Evolutionary conservation across 1,139 yeast genomes (phyloP).

Genomic region (Arxiozyma slooffiae): DNA sequence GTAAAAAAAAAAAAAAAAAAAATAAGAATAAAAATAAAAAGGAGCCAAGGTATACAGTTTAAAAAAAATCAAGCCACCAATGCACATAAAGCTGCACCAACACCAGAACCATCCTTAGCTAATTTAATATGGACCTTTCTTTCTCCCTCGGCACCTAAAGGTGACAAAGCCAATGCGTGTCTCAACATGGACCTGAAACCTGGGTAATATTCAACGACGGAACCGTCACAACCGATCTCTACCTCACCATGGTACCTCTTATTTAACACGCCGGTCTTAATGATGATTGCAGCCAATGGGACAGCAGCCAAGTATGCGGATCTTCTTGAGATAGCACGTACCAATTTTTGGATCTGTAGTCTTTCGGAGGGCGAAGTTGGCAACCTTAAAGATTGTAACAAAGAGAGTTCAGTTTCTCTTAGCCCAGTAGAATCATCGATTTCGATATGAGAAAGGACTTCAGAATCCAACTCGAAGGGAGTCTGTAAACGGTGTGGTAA

Average conservation of each 20-base stretch:
- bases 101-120: conserved; percentile 93
- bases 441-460: conserved; percentile 72
- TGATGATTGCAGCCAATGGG: conserved; percentile 71
- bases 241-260: conserved; percentile 54
- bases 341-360: conserved; percentile 55
- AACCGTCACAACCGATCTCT: conserved; percentile 92
- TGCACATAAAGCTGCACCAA: conserved; percentile 94
- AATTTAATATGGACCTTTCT: conserved; percentile 65
- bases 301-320: conserved; percentile 82
- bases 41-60: not conserved
- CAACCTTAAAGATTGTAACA: conserved; percentile 54
- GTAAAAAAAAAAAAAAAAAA: not conserved
- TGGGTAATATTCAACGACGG: conserved; percentile 88
- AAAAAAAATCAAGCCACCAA: conserved; percentile 29
- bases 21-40: too few relatives aligned
- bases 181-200: conserved; percentile 69
- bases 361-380: conserved; percentile 66
- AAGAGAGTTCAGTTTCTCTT: conserved; percentile 53
- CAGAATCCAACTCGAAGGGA: conserved; percentile 72
- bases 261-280: conserved; percentile 47
- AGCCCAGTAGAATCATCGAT: conserved; percentile 69
- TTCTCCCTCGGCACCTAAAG: conserved; percentile 61
- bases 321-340: conserved; percentile 71
- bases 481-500: conserved; percentile 59
- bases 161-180: conserved; percentile 62